Conservation (phyloP, 164 flowering plant genomes). For the Stephania japonica region DNA sequence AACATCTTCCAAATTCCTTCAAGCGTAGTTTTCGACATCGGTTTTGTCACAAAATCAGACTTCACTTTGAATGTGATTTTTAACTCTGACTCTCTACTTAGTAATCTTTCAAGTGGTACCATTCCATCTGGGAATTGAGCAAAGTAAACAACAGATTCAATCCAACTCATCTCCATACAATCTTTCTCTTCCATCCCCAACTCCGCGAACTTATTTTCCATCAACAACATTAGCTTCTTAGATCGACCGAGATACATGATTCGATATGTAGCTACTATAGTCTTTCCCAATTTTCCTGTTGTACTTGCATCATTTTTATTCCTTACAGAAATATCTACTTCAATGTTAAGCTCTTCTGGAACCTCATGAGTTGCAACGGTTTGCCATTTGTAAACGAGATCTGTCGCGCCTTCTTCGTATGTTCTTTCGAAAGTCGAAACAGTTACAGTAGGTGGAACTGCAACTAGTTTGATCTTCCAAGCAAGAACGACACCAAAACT, state of each 20-base stretch:
- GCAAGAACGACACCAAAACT: slow-evolving; percentile 3
- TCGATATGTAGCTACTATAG: neutral
- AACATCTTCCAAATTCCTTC: neutral
- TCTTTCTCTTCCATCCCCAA: neutral
- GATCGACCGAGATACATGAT: slow-evolving; percentile 1
- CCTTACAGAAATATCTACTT: too few relatives aligned
- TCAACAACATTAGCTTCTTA: neutral
- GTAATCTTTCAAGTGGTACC: neutral
- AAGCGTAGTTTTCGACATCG: neutral
- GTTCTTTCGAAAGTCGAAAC: neutral
- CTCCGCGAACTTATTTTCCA: neutral
- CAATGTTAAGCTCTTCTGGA: neutral
- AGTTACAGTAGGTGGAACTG: slow-evolving; percentile 8
- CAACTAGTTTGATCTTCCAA: slow-evolving; percentile 3
- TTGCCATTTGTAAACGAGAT: slow-evolving; percentile 6
- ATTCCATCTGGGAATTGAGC: neutral
- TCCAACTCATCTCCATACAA: slow-evolving; percentile 7
- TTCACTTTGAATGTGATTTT: neutral
- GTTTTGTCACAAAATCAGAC: neutral
- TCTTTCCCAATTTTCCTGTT: too few relatives aligned
- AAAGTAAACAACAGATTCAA: neutral
- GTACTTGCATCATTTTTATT: too few relatives aligned
- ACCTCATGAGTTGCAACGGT: neutral
- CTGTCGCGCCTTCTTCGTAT: slow-evolving; percentile 5
- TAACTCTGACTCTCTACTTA: too few relatives aligned